These are phyloP conservation scores for Agrocybe chaxingu DNA, from an alignment of 768 basidiomycete genomes.

Conservation along the genomic window DNA sequence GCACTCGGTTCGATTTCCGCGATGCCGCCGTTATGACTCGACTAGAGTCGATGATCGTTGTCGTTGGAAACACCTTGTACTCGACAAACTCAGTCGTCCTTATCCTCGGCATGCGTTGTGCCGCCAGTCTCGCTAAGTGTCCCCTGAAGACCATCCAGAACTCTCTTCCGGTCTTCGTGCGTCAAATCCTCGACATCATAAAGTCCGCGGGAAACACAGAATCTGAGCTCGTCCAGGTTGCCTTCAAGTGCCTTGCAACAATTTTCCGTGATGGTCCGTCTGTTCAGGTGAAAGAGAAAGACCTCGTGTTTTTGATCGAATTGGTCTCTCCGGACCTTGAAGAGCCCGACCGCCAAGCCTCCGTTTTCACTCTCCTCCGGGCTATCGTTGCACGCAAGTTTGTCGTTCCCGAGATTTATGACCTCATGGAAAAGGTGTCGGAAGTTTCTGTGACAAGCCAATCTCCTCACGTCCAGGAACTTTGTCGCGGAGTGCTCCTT, in stretches of 20 bases:
- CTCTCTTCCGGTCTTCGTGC: slow-evolving; percentile 78
- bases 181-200: slow-evolving; percentile 81
- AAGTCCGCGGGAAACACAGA: slow-evolving; percentile 83
- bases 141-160: slow-evolving; percentile 73
- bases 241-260: slow-evolving; percentile 80
- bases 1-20: slow-evolving; percentile 82
- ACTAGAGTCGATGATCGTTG: slow-evolving; percentile 80
- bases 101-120: slow-evolving; percentile 71
- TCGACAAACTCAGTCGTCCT: slow-evolving; percentile 76
- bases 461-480: slow-evolving; percentile 86
- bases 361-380: slow-evolving; percentile 85
- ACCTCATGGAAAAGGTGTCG: slow-evolving; percentile 90
- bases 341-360: slow-evolving; percentile 79
- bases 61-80: slow-evolving; percentile 91
- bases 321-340: slow-evolving; percentile 88
- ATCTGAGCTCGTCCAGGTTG: slow-evolving; percentile 85
- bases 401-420: slow-evolving; percentile 95
- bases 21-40: slow-evolving; percentile 74
- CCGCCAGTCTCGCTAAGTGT: slow-evolving; percentile 78
- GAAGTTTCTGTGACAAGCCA: slow-evolving; percentile 94
- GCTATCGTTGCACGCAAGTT: slow-evolving; percentile 90
- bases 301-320: slow-evolving; percentile 83
- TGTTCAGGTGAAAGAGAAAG: slow-evolving; percentile 83
- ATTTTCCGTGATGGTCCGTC: slow-evolving; percentile 88
- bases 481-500: slow-evolving; percentile 82